Evolutionary conservation across 345 rosid species (phyloP), one percentile per base, ranked within the genome.

Genomic region (Passiflora organensis): DNA sequence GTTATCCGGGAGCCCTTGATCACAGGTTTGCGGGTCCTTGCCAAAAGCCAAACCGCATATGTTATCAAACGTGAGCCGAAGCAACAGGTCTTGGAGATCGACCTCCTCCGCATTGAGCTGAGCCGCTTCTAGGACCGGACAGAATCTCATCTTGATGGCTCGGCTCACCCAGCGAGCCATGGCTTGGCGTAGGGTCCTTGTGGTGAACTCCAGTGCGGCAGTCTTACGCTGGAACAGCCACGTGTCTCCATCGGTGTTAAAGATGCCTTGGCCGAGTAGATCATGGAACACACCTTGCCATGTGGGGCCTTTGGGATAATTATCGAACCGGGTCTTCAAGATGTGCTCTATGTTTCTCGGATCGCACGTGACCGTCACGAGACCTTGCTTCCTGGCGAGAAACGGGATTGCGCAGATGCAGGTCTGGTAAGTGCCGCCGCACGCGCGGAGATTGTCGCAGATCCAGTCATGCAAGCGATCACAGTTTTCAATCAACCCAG

Each of bases 381-480:
- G 95, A 10, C 99, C 99, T 64, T 93, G 97, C 73, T 80, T 84
- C 62, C 53, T 71, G 11, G 94, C 87, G 6, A 93, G 66, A 55
- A 86, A 85, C 0, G 99, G 99, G 1, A 93, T 61, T 0, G 99
- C 91, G 36, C 91, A 93, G 59, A 82, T 93, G 78, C 97, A 93
- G 44, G 97, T 93, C 75, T 93, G 97, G 78, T 93, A 93, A 38
- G 99, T 93, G 51, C 99, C 99, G 50, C 95, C 91, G 58, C 89
- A 81, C 14, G 91, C 97, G 6, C 77, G 87, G 32, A 89, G 97
- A 66, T 86, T 93, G 69, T 89, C 96, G 68, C 79, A 74, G 81
- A 93, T 93, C 99, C 97, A 93, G 68, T 93, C 99, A 44, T 89
- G 99, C 86, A 93, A 55, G 44, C 97, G 83, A 61, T 89, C 95